Base-by-base conservation (phyloP, 106 monocot species). In the Allium cepa region DNA sequence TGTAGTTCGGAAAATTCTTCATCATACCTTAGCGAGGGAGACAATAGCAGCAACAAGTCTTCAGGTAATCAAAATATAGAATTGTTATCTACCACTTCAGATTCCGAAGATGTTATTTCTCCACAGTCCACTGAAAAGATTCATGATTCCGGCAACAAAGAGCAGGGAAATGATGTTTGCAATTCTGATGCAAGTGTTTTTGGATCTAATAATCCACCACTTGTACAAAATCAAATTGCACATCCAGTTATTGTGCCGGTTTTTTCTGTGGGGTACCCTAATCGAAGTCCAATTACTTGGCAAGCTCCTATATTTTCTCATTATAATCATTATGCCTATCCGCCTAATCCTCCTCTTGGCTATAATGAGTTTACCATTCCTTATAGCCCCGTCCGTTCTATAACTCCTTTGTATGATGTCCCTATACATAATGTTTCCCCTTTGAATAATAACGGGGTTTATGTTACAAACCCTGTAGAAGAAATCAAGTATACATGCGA, bases 61-160 rank as follows among this genome's bases (percentile, higher is more conserved):
- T 88, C 77, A 53, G 81, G 85, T 71, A 69, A 60, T 36, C 84
- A 50, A 50, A 88, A 82, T 75, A 46, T 59, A 36, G 94, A 86
- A 49, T 88, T 83, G 59, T 36, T 36, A 36, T 85, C 85, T 1
- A 82, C 90, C 16, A 86, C 78, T 17, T 90, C 87, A 55, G 96
- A 92, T 76, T 96, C 86, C 47, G 96, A 96, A 69, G 88, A 90
- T 69, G 72, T 75, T 53, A 72, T 72, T 72, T 89, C 76, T 59
- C 79, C 72, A 47, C 79, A 56, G 79, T 76, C 8, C 17, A 18
- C 59, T 75, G 56, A 68, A 76, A 75, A 75, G 75, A 71, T 36
- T 9, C 59, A 15, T 17, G 9, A 15, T 22, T 60, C n/a, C 17
- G 9, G 12, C 64, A 46, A 56, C 71, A 64, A 2, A 63, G 66